Evolutionary conservation across 495 filamentous ascomycete genomes (phyloP).

Genomic region (Hyaloscypha hepaticicola): DNA sequence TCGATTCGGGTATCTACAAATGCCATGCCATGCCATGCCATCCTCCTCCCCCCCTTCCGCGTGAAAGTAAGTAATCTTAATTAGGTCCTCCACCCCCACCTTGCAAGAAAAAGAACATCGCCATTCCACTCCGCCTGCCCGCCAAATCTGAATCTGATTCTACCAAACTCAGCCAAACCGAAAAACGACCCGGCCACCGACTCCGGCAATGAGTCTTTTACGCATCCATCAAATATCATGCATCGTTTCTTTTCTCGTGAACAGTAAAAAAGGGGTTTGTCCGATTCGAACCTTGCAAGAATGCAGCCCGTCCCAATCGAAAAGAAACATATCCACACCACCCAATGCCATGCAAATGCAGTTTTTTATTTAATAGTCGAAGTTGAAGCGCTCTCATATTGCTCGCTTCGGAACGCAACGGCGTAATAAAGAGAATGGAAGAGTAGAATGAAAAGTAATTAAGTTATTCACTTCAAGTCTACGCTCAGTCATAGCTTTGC

Average conservation of each 20-base stretch:
- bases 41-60: background rate
- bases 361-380: no score
- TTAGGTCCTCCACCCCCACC: background rate
- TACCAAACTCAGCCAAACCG: background rate
- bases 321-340: background rate
- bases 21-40: background rate
- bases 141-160: background rate
- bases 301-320: background rate
- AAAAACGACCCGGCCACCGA: background rate
- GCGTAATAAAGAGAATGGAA: background rate
- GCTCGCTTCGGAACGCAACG: background rate
- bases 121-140: no score
- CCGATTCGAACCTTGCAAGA: background rate
- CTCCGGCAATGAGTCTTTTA: constrained; percentile 5
- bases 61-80: background rate
- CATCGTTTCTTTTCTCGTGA: background rate
- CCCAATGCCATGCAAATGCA: constrained; percentile 8
- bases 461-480: background rate
- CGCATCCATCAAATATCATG: background rate
- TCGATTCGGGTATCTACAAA: constrained; percentile 12
- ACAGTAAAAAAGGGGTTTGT: background rate
- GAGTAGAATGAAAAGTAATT: background rate
- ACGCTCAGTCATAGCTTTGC: constrained; percentile 25
- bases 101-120: background rate
- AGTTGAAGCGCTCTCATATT: no score